A percentile compares a stretch with the other conserved stretches of the same genome.
phyloP scores from a whole-genome alignment of 768 basidiomycete genomes.

The Phlegmacium glaucopus region DNA sequence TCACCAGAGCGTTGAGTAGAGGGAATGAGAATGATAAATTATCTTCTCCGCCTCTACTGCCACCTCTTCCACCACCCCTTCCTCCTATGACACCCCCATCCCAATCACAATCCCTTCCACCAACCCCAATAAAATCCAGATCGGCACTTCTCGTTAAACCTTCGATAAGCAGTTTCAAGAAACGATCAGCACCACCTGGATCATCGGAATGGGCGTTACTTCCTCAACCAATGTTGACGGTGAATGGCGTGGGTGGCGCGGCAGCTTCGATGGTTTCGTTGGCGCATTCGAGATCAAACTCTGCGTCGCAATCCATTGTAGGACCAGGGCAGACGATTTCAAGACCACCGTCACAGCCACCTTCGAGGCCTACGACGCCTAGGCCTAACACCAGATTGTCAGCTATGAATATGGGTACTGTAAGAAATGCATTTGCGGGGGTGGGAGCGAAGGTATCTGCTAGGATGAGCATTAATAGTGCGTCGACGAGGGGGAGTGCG shows the following conservation, averaged over 20 bases:
- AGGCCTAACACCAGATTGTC: constrained; percentile 12
- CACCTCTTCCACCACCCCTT: not conserved
- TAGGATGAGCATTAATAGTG: constrained; percentile 9
- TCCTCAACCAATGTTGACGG: not conserved
- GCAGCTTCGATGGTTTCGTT: constrained; percentile 8
- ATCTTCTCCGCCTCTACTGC: not conserved
- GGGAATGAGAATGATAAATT: too few species aligned
- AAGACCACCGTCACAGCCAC: not conserved
- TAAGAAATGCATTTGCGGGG: constrained; percentile 19
- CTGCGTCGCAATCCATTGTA: constrained; percentile 6
- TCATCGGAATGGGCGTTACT: constrained; percentile 1
- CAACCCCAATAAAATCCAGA: too few species aligned
- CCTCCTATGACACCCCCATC: not conserved
- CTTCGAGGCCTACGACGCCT: constrained; percentile 6
- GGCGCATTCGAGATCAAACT: not conserved
- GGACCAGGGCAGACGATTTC: not conserved
- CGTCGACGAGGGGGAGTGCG: constrained; percentile 1
- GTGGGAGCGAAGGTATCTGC: constrained; percentile 19
- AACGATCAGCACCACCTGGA: constrained; percentile 6
- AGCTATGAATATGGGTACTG: constrained; percentile 18
- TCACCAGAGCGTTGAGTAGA: too few species aligned
- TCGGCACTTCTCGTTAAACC: not conserved
- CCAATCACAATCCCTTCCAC: not conserved
- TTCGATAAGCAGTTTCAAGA: constrained; percentile 5
- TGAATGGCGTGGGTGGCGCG: not conserved